Evolutionary conservation across 495 filamentous ascomycete genomes (phyloP), one percentile per base, ranked within the genome.

Genomic region (Amphirosellinia nigrospora): DNA sequence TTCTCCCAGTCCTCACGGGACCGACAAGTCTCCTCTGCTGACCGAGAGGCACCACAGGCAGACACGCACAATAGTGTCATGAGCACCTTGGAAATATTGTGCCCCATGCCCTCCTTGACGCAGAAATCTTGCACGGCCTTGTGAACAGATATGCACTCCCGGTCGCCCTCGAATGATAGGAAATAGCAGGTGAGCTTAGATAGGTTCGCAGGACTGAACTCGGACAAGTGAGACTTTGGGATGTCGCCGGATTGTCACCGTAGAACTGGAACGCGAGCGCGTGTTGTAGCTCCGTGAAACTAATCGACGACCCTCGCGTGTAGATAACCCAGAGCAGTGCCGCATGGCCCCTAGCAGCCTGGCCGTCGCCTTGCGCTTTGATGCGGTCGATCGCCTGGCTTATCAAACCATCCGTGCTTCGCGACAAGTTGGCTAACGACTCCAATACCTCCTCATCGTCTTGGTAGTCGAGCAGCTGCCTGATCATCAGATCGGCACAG

Each of bases 111-210:
- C 26, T 53, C 50, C 26, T 30, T 30, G 9, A 53, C 50, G 50
- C 50, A 53, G 21, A 53, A 53, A 11, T 53, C 50, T 26, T 53
- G 50, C 28, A 53, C 50, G 1, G 50, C 50, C 26, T 53, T 53
- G 23, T 53, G 50, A 4, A 53, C 50, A n/a, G 50, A 53, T 53
- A 53, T 53, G 50, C 23, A 53, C 26, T 53, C 50, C 10, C 50
- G 23, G 26, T 30, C 50, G 23, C 50, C 50, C 13, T 53, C 23
- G 21, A 53, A 53, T 6, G 50, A 53, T 11, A 53, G 50, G 50
- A 53, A 53, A 11, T 53, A 10, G 50, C 50, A 53, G 50, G 50
- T 53, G 50, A 53, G 16, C 15, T 53, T 53, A 4, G 50, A 30
- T 15, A 53, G 23, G 3, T 30, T 53, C 10, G 50, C 11, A 10